phyloP scores from a whole-genome alignment of 257 asterid genomes.

The Solanum arcanum region DNA sequence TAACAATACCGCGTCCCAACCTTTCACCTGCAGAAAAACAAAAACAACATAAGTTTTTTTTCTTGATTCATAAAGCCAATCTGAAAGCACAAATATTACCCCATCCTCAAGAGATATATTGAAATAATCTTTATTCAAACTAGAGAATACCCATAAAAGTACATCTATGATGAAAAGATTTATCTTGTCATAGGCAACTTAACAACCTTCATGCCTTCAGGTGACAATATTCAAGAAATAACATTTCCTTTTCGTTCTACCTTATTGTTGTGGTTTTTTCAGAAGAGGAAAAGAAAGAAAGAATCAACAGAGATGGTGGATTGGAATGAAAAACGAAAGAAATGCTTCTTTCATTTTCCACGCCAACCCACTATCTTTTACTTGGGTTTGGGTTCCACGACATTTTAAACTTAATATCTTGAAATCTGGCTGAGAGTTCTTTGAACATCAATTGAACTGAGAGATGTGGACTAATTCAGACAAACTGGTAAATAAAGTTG shows the following conservation, averaged over 20 bases:
- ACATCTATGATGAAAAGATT: neutral
- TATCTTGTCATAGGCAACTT: neutral
- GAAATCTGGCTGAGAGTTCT: neutral
- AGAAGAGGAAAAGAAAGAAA: neutral
- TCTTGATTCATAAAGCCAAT: neutral
- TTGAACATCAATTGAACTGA: neutral
- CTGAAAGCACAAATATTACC: neutral
- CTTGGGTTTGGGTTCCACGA: neutral
- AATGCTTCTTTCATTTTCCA: neutral
- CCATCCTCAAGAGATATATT: neutral
- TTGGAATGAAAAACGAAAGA: neutral
- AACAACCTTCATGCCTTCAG: neutral
- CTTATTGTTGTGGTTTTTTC: neutral
- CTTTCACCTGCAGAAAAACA: constrained; percentile 69
- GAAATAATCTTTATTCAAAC: neutral
- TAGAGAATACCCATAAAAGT: neutral
- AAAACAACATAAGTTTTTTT: neutral
- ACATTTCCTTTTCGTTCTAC: neutral
- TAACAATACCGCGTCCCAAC: constrained; percentile 70
- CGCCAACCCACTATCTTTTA: neutral
- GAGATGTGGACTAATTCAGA: neutral
- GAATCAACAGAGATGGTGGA: neutral
- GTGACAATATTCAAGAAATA: neutral
- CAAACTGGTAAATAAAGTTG: neutral
- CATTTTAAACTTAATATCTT: neutral